Evolutionary conservation across 306 rosid genomes (phyloP), one percentile per base, ranked within the genome.

Genomic region (Vachellia collinsii): DNA sequence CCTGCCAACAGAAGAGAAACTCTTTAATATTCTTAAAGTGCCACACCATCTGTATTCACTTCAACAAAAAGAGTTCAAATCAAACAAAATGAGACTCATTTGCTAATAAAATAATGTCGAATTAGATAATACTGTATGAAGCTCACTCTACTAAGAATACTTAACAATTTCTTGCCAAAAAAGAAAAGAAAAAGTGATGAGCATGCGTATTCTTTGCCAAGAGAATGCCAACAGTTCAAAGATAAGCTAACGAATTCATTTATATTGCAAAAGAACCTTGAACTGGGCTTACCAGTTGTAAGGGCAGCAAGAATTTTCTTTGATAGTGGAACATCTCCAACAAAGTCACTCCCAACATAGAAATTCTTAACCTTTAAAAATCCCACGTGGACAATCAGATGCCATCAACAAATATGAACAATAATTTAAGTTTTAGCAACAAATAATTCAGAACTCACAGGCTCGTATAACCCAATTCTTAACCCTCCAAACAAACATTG

Each of bases 221-320:
- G 25, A 82, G 23, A 74, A 39, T 11, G 75, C 22, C 17, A 10
- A 71, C 9, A 53, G 66, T 74, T 44, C 77, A 80, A 37, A 65
- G 54, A 77, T 53, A 34, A 46, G 14, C 17, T 22, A 70, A 82
- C 20, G 25, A 81, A 61, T 47, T 70, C 76, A 56, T 64, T 41
- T 34, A 70, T 3, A 64, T 63, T 74, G 34, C 70, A 9, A 48
- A 22, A 51, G 54, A 6, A 41, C 59, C 61, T 74, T 76, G 77
- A 70, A 80, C 37, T 50, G 43, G 74, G 71, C 88, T 84, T 84
- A 95, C 99, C 99, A 66, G 98, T 95, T 67, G 99, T 95, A 74
- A 95, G 83, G 75, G 88, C 98, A 81, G 99, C 99, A 19, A 95
- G 96, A 81, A 95, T 86, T 88, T 95, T 95, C 90, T 95, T 93